Percentiles rank a stretch among this genome's conserved stretches.
Conservation (phyloP, 1,139 yeast genomes). For the Geotrichum aggregatum region DNA sequence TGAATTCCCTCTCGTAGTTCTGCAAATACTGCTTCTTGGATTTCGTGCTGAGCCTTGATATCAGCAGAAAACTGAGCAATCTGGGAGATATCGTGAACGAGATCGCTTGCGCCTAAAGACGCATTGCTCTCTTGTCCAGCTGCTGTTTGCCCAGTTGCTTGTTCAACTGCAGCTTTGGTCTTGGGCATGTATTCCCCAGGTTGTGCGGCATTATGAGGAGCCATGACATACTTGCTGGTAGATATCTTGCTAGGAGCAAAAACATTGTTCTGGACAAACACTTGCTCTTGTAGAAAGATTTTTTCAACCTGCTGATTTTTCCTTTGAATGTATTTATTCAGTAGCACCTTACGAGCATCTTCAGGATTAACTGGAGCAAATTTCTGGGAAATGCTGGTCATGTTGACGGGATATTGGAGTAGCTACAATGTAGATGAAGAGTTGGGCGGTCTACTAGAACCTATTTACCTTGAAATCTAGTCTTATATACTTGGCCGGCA, state of each 20-base stretch:
- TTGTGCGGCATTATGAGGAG: no score
- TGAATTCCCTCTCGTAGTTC: neutral
- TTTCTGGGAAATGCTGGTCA: neutral
- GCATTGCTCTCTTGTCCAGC: neutral
- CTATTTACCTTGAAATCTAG: no score
- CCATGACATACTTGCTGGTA: neutral
- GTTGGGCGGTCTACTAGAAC: no score
- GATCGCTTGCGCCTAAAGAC: neutral
- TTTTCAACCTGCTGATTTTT: slow-evolving; percentile 5
- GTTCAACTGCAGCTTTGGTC: neutral
- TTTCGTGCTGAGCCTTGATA: slow-evolving; percentile 7
- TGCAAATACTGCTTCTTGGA: neutral
- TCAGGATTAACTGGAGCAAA: neutral
- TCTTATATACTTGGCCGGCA: no score
- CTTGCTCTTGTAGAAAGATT: neutral
- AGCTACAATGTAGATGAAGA: no score
- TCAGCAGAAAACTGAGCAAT: slow-evolving; percentile 7
- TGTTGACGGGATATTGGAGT: no score
- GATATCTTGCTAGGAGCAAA: neutral
- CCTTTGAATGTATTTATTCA: neutral
- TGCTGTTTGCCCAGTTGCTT: neutral
- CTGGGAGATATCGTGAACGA: slow-evolving; percentile 7
- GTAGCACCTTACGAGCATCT: neutral
- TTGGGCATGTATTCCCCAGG: neutral
- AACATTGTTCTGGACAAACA: neutral